These are phyloP conservation scores for Malassezia sympodialis DNA, from an alignment of 1,284 basidiomycete species.

Conservation along the genomic window DNA sequence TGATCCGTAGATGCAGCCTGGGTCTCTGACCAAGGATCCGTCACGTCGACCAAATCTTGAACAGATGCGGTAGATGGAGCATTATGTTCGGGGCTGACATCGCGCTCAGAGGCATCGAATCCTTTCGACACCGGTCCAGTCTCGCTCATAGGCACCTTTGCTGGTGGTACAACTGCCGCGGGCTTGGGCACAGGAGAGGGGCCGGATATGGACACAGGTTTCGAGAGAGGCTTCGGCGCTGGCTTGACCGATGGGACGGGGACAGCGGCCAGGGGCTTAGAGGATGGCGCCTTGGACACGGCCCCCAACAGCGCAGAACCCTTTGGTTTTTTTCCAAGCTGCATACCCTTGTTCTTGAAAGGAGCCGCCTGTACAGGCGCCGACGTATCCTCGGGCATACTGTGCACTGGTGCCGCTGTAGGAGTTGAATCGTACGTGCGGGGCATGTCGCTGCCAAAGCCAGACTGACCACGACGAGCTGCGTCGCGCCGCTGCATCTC, in stretches of 20 bases:
- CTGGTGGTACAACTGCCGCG: background rate
- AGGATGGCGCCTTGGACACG: constrained; percentile 54
- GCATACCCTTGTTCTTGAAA: constrained; percentile 95
- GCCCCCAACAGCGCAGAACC: constrained; percentile 76
- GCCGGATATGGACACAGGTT: background rate
- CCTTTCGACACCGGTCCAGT: background rate
- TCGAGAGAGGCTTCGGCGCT: background rate
- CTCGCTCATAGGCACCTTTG: background rate
- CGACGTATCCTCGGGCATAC: constrained; percentile 17
- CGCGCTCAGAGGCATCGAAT: background rate
- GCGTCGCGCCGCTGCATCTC: constrained; percentile 78
- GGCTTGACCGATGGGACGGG: background rate
- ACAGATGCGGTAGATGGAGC: background rate
- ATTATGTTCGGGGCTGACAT: background rate
- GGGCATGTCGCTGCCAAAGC: constrained; percentile 22
- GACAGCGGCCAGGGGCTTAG: background rate
- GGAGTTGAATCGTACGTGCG: constrained; percentile 32
- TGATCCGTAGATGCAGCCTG: background rate
- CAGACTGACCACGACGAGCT: constrained; percentile 32
- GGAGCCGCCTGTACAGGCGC: constrained; percentile 52
- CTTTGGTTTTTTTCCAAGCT: constrained; percentile 87
- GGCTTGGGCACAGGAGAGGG: constrained; percentile 1
- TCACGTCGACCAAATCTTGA: background rate
- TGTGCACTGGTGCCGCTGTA: constrained; percentile 27
- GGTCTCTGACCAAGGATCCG: background rate